Base-by-base conservation (phyloP, 2,329 filamentous ascomycete species). In the Alternaria solani region DNA sequence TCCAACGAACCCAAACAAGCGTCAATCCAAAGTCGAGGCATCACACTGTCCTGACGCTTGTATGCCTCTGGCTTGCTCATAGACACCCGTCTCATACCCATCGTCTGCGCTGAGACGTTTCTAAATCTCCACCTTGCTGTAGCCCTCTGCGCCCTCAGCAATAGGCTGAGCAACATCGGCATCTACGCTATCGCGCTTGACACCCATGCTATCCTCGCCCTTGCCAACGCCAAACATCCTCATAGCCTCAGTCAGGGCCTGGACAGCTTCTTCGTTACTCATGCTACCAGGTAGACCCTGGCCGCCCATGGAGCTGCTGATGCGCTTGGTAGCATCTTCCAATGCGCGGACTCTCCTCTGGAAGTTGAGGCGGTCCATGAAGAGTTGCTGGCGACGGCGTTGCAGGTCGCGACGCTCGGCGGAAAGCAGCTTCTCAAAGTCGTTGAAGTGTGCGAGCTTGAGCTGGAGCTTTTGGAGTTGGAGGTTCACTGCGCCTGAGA, bases 401-500 rank as follows among this genome's bases (percentile, higher is more conserved):
- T 99, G 95, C 23, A 99, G 85, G 79, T 99, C 95, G 61, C 94
- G 88, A 61, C 94, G 90, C 82, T 99, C 95, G 6, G 94, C 93
- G 71, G 96, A 91, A 51, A 99, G 85, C 44, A 97, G 90, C 18
- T 91, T 87, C 80, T 99, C 95, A 86, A 99, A 94, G 78, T 99
- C 95, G 71, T 92, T 91, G 80, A 99, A 99, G 78, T 98, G 96
- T 74, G 93, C 90, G 61, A 99, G 86, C 81, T 99, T 99, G 71
- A 98, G 84, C 80, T 98, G 93, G 63, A 98, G 89, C 81, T 99
- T 99, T 75, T 97, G 91, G 34, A 98, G 84, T n/a, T 92, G 94
- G 12, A 96, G 86, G 75, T 99, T 99, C 53, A 97, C 92, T 0
- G 93, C 93, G 6, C 93, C 91, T 2, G 93, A 94, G 9, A 99